Percentiles rank a stretch among this genome's conserved stretches.
Evolutionary conservation across 2,329 filamentous ascomycete genomes (phyloP).

Genomic region (Fonsecaea monophora): DNA sequence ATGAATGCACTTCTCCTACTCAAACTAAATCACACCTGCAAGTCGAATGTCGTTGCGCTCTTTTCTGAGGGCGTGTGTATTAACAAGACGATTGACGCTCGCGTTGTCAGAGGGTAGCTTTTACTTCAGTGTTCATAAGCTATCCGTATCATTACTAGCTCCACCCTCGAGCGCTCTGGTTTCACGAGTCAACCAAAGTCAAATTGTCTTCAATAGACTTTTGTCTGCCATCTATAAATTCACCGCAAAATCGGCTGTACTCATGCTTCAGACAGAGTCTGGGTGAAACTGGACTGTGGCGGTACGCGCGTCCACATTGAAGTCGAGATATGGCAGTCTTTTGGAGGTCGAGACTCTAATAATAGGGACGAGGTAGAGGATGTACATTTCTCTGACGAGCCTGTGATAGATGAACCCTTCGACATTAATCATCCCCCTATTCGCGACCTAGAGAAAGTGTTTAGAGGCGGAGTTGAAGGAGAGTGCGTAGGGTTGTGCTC

Average conservation of each 20-base stretch:
- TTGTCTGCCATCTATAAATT: neutral
- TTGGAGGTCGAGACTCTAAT: conserved; percentile 25
- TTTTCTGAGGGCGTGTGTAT: conserved; percentile 25
- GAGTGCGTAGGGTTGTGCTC: neutral
- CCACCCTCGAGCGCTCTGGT: neutral
- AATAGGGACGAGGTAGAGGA: conserved; percentile 26
- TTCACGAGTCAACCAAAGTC: neutral
- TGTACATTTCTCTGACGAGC: neutral
- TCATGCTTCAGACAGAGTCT: conserved; percentile 3
- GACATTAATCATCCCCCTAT: neutral
- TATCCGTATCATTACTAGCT: conserved; percentile 25
- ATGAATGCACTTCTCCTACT: too few relatives aligned
- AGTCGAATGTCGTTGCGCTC: conserved; percentile 12
- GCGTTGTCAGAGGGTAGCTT: conserved; percentile 23
- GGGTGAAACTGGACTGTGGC: conserved; percentile 26
- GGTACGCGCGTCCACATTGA: conserved; percentile 28
- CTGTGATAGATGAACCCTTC: neutral
- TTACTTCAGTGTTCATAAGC: conserved; percentile 25
- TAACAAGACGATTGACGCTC: conserved; percentile 26
- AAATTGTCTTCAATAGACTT: neutral
- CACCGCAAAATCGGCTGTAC: neutral
- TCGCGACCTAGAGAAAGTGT: neutral
- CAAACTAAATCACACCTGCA: conserved; percentile 23
- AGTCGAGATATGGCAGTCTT: conserved; percentile 27
- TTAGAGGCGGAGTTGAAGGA: neutral